Evolutionary conservation across 306 rosid species (phyloP).

Genomic region (Vigna hirtella): DNA sequence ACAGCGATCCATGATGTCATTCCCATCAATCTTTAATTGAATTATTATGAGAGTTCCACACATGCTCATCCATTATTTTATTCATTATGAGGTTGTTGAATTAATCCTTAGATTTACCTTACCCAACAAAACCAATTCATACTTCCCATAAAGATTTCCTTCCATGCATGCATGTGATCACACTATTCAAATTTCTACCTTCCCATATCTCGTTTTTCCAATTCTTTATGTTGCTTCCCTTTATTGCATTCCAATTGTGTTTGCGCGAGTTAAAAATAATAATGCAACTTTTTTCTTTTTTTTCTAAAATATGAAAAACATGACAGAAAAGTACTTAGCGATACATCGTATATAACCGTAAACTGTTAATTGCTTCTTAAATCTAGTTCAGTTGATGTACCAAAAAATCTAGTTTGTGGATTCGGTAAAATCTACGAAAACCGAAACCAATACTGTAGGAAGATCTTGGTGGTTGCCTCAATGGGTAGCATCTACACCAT

Average conservation of each 20-base stretch:
- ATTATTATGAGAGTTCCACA: slow-evolving; percentile 42
- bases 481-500: neutral
- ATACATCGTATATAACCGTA: neutral
- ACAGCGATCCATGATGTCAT: slow-evolving; percentile 47
- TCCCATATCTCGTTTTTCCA: slow-evolving; percentile 3
- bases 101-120: slow-evolving; percentile 48
- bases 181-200: slow-evolving; percentile 8
- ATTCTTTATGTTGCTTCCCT: neutral
- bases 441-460: neutral
- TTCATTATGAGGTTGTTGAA: slow-evolving; percentile 49
- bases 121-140: slow-evolving; percentile 21
- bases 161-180: slow-evolving; percentile 50
- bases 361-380: slow-evolving; percentile 12
- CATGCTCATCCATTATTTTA: slow-evolving; percentile 48
- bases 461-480: neutral
- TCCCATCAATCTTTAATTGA: slow-evolving; percentile 29
- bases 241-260: neutral
- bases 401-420: neutral
- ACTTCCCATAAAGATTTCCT: slow-evolving; percentile 35
- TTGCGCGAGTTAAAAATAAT: neutral
- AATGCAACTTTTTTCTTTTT: too few species aligned
- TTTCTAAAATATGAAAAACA: too few species aligned
- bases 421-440: neutral
- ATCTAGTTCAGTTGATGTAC: neutral
- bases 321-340: neutral